Evolutionary conservation across 768 basidiomycete species (phyloP), one percentile per base, ranked within the genome.

Genomic region (Mycena leptocephala): DNA sequence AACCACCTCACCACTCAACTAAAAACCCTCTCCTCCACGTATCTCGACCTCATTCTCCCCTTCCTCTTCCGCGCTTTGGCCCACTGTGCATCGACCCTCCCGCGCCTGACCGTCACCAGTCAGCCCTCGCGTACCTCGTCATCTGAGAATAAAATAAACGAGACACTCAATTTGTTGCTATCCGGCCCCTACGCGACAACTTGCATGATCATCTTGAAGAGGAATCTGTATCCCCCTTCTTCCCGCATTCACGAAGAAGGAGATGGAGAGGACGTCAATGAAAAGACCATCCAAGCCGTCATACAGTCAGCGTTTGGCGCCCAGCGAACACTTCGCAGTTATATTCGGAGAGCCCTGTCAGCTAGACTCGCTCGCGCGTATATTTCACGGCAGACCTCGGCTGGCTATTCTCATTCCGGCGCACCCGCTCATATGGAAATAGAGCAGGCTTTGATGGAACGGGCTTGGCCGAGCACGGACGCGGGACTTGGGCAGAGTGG

Each of bases 401-500:
- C 88, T 16, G 86, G 86, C 13, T 93, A 93, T 72, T 88, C 92
- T 0, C 88, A 88, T 48, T 90, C 93, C 2, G 94, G 93, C 16
- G 90, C 89, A 2, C 91, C 92, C 0, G 88, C 88, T 0, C 88
- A 91, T 53, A 86, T 94, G 80, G 91, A 91, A 67, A 82, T 95
- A 11, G 92, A 92, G 71, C 86, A 86, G 53, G 92, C 92, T 22
- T 82, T 95, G 73, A 90, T 95, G 89, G 93, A 95, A 78, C 89
- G 90, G 2, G 94, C 93, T 0, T 95, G 93, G 94, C 88, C 93
- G 1, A 93, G 91, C 79, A 91, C 94, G 53, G 93, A 94, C 28
- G 65, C 87, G 46, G 66, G 65, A 26, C 30, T 72, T 5, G 66
- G 58, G 43, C 77, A 75, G 33, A 90, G 89, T 37, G 91, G 91